Evolutionary conservation across 208 protist species (phyloP), one percentile per base, ranked within the genome.

Genomic region (Willaertia magna): DNA sequence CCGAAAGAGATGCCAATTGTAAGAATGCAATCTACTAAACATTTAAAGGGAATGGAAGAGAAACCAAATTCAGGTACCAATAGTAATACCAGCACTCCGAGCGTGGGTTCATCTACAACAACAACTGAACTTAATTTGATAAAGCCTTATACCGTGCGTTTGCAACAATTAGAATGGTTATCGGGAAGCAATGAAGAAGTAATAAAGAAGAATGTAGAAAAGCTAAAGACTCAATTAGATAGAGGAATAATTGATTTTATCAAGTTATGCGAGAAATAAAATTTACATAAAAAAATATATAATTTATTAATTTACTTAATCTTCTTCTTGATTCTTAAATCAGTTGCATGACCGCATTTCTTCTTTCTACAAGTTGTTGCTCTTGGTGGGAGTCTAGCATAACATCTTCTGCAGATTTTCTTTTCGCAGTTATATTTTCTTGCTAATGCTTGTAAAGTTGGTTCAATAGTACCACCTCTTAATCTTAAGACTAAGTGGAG

Each of bases 261-360:
- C n/a, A 67, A 67, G 34, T 16, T 67, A 34, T 67, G 55, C 22
- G 9, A 51, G 22, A 79, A 79, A 12, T 79, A 34, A 18, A 85
- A 40, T 85, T 74, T 30, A 30, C 12, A 86, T 78, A 34, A 34
- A 67, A 67, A 34, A 7, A n/a, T 67, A n/a, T 67, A 34, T 2
- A 4, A 22, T 22, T 46, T 14, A 86, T n/a, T 44, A 75, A 46
- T 79, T 97, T 98, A 99, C 89, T 98, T 98, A 48, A 99, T 89
- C 94, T 99, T 99, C 98, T 99, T 99, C 98, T 99, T 99, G 90
- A 95, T 93, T 91, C 98, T 96, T 26, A 99, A 94, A 90, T 98
- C 92, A 90, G 93, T 99, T 92, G 92, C 96, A 95, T 99, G 97
- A 84, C 98, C 98, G 91, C 98, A 99, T 91, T 97, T 98, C 95